Percentiles rank a stretch among this genome's conserved stretches.
These are phyloP conservation scores for Phaeosphaeriaceae sp. DNA, from an alignment of 2,329 filamentous ascomycete species.

Conservation along the genomic window DNA sequence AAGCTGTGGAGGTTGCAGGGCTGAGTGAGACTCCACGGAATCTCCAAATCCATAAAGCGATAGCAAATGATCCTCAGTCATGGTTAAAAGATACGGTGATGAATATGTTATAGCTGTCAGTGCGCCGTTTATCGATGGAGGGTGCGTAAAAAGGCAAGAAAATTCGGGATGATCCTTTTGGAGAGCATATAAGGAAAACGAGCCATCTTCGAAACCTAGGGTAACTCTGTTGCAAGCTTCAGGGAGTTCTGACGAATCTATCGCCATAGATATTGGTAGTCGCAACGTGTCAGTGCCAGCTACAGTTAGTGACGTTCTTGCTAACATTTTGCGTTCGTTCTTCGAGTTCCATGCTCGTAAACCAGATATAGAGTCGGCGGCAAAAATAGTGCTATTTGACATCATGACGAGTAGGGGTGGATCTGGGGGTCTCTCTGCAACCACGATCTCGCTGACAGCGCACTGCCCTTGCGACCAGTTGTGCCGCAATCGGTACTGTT, in stretches of 20 bases:
- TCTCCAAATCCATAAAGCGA: constrained; percentile 73
- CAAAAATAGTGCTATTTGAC: constrained; percentile 77
- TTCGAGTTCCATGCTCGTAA: constrained; percentile 80
- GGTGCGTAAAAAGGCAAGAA: constrained; percentile 62
- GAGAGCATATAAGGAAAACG: constrained; percentile 69
- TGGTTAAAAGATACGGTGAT: constrained; percentile 78
- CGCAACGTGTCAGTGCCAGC: constrained; percentile 21
- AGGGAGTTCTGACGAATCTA: constrained; percentile 57
- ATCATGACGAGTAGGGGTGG: constrained; percentile 76
- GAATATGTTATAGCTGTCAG: constrained; percentile 74
- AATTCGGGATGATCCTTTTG: constrained; percentile 56
- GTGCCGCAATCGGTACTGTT: constrained; percentile 83
- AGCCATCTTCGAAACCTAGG: constrained; percentile 55
- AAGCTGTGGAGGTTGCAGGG: constrained; percentile 59
- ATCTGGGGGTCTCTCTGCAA: constrained; percentile 60
- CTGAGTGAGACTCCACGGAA: constrained; percentile 14
- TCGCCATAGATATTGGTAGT: constrained; percentile 67
- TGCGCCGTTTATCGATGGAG: constrained; percentile 67
- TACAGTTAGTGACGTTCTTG: constrained; percentile 47
- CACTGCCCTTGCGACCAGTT: constrained; percentile 90
- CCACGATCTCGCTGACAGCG: constrained; percentile 76
- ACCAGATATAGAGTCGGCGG: constrained; percentile 71
- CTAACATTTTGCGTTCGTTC: constrained; percentile 63
- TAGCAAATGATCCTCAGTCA: constrained; percentile 74
- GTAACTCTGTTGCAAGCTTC: constrained; percentile 40